Base-by-base conservation (phyloP, 441 rosid genomes). In the Corymbia citriodora region DNA sequence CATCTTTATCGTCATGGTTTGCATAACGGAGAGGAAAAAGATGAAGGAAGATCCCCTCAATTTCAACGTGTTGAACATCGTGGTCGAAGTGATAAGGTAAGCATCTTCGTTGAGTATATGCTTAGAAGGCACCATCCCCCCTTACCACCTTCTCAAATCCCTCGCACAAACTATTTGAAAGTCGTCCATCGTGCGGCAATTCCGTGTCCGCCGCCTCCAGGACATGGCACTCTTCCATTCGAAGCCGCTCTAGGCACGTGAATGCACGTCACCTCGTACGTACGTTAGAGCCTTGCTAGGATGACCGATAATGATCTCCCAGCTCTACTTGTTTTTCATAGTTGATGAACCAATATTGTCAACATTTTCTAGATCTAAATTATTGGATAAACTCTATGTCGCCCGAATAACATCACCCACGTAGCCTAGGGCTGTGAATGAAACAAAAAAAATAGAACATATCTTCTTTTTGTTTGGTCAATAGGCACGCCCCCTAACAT, bases 331-430 rank as follows among this genome's bases (percentile, higher is more conserved):
- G 68, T 8, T 55, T 65, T 86, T 48, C 89, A 9, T 59, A 2
- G 23, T 18, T 52, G 29, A 7, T 12, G 40, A 55, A 65, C 10
- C 52, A 6, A n/a, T 27, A 13, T 11, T 33, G 55, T 87, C 10
- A 10, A 59, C 14, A 59, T 23, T 54, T 33, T 72, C 21, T 45
- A 9, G 86, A 92, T 95, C 95, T 95, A 94, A 55, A 92, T 94
- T 14, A 95, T 96, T 49, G 93, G 95, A 3, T 92, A 92, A 59
- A 59, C n/a, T 59, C n/a, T 59, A 59, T 59, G n/a, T 59, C 10
- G 65, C 65, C 25, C 29, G 65, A 59, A 59, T 59, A 59, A 25
- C 65, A 25, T 59, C 63, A 59, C 48, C 3, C n/a, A 83, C 59
- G 1, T 63, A 21, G 31, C 50, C 16, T 7, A 65, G 19, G 15